A percentile compares a stretch with the other conserved stretches of the same genome.
phyloP scores from a whole-genome alignment of 2,329 filamentous ascomycete species.

The Colletotrichum lentis region DNA sequence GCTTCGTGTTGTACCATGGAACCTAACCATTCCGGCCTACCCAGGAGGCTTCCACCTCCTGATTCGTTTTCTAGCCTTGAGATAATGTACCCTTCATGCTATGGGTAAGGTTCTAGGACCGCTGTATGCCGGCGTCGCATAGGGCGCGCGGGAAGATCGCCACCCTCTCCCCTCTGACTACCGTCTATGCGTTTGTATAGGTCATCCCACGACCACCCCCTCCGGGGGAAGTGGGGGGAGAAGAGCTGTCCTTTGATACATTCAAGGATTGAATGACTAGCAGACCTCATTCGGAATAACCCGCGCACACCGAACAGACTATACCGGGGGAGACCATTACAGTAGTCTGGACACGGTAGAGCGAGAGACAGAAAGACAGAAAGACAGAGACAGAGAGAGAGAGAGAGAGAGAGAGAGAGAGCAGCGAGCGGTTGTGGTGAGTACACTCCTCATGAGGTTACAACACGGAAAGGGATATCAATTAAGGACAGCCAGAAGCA shows the following conservation, averaged over 20 bases:
- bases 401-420: no score
- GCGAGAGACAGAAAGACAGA: no score
- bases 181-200: not conserved
- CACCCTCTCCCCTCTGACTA: not conserved
- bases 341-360: not conserved
- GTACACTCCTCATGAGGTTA: conserved; percentile 1
- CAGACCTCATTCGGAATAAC: not conserved
- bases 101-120: not conserved
- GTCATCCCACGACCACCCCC: no score
- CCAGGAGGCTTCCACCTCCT: not conserved
- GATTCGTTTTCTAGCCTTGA: no score
- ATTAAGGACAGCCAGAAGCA: not conserved
- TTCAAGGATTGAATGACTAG: not conserved
- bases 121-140: not conserved
- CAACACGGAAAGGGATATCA: conserved; percentile 31
- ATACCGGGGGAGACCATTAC: not conserved
- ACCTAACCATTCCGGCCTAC: not conserved
- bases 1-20: not conserved
- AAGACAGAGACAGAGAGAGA: no score
- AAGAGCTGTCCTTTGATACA: no score
- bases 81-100: not conserved
- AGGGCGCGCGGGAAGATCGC: not conserved
- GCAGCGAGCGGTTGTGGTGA: not conserved
- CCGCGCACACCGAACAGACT: not conserved
- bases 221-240: no score